These are phyloP conservation scores for Botryobasidium botryosum DNA, from an alignment of 768 basidiomycete genomes.

Conservation along the genomic window DNA sequence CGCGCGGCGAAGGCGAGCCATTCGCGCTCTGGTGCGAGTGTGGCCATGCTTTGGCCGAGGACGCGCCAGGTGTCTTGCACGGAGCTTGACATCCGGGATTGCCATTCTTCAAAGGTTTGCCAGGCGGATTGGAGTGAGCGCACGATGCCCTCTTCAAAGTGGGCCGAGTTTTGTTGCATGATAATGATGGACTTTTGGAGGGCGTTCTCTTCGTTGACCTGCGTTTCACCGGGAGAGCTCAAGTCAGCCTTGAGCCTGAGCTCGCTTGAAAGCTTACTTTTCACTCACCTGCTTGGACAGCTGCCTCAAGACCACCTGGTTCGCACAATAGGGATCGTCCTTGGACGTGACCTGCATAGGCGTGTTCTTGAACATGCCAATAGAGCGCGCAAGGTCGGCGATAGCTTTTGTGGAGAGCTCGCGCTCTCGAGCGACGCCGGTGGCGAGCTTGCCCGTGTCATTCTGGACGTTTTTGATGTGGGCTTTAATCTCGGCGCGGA, in stretches of 20 bases:
- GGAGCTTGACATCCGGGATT: slow-evolving; percentile 54
- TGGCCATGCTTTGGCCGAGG: slow-evolving; percentile 57
- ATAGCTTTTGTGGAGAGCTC: slow-evolving; percentile 74
- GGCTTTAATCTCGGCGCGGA: slow-evolving; percentile 89
- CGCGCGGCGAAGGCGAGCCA: slow-evolving; percentile 94
- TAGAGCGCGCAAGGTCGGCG: slow-evolving; percentile 69
- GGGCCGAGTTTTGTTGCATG: slow-evolving; percentile 93
- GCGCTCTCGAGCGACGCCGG: slow-evolving; percentile 82
- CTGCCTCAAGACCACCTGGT: slow-evolving; percentile 57
- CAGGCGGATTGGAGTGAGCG: slow-evolving; percentile 91
- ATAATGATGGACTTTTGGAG: slow-evolving; percentile 96
- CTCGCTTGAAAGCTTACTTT: neutral
- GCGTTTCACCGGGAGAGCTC: neutral
- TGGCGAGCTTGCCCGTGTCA: slow-evolving; percentile 84
- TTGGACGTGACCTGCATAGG: slow-evolving; percentile 70
- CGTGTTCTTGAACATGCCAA: slow-evolving; percentile 89
- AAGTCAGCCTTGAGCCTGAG: neutral
- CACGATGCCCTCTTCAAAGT: slow-evolving; percentile 94
- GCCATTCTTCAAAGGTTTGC: slow-evolving; percentile 94
- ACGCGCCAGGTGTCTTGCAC: slow-evolving; percentile 59
- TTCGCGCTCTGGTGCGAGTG: slow-evolving; percentile 72
- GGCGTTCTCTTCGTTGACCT: slow-evolving; percentile 87
- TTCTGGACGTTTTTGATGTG: slow-evolving; percentile 97
- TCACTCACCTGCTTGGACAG: slow-evolving; percentile 53
- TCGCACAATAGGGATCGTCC: slow-evolving; percentile 66